phyloP scores from a whole-genome alignment of 768 basidiomycete genomes.

The Melanogaster broomeanus region DNA sequence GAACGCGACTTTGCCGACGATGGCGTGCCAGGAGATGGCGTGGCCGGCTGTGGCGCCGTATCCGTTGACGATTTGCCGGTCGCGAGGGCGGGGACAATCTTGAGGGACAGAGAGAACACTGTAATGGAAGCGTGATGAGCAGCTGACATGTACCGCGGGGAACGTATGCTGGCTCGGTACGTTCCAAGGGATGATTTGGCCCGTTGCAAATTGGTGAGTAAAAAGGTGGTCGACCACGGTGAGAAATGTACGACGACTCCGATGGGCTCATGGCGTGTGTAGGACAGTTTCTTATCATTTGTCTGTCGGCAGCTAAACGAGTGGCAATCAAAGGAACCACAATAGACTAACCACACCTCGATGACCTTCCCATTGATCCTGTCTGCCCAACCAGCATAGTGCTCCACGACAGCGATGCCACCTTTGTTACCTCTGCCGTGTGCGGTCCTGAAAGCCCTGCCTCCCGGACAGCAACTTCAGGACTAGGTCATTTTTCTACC shows the following conservation, averaged over 20 bases:
- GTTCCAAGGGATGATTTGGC: slow-evolving; percentile 70
- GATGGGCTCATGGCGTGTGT: slow-evolving; percentile 67
- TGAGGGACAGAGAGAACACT: slow-evolving; percentile 20
- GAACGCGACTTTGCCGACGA: slow-evolving; percentile 72
- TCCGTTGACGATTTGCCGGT: slow-evolving; percentile 71
- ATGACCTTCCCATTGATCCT: slow-evolving; percentile 55
- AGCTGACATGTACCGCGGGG: no score
- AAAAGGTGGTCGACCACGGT: slow-evolving; percentile 6
- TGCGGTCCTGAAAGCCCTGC: no score
- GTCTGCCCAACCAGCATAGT: slow-evolving; percentile 87
- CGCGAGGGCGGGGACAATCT: slow-evolving; percentile 70
- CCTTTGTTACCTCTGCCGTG: no score
- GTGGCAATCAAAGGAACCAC: background rate
- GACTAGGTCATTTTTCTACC: background rate
- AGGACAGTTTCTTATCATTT: slow-evolving; percentile 55
- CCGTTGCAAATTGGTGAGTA: slow-evolving; percentile 17
- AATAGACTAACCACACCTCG: background rate
- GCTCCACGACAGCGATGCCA: slow-evolving; percentile 57
- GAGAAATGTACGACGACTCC: slow-evolving; percentile 39
- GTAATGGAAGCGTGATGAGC: background rate
- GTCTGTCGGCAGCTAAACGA: slow-evolving; percentile 37
- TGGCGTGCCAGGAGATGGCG: slow-evolving; percentile 60
- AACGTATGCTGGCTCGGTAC: slow-evolving; percentile 38
- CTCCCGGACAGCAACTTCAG: no score
- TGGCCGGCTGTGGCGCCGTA: slow-evolving; percentile 65